Base-by-base conservation (phyloP, 345 rosid genomes). In the Populus euphratica region DNA sequence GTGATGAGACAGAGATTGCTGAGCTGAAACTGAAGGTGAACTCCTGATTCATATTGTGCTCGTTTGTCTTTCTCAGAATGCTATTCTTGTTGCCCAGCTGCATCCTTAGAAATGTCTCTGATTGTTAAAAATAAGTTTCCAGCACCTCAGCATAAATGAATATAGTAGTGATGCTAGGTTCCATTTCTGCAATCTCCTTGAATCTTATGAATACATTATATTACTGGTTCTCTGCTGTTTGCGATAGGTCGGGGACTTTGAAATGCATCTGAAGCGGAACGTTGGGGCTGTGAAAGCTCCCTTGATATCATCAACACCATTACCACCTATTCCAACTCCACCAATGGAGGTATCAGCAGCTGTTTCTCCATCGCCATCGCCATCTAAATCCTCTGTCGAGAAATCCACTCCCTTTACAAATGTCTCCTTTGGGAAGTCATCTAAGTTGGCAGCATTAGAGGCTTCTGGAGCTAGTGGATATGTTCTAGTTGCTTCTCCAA, bases 1-100 rank as follows among this genome's bases (percentile, higher is more conserved):
- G 99, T 82, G 98, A 96, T 39, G 94, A 96, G 89, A 96, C 99
- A 29, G 90, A 96, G 82, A 76, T 96, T 77, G 98, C 98, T 43
- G 99, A 92, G 80, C 89, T 96, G 73, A 80, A 93, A 89, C 70
- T 96, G 73, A 96, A 96, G 97, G 99, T 94, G 83, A 81, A 70
- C 71, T 56, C 76, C 76, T 73, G 29, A 47, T 43, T 77, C 77
- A 62, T 74, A 38, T 27, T 61, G n/a, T 31, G 70, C 65, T 12
- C 35, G 70, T 39, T 76, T n/a, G 71, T 69, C 43, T 70, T 72
- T 68, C 52, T 52, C 72, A 54, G 11, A 23, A 8, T 10, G 9
- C 17, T 68, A 23, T 49, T 80, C 39, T 61, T 76, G 29, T 76
- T 65, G 7, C 21, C 14, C 17, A 14, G 8, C 74, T 20, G 8